Percentiles rank a stretch among this genome's conserved stretches.
Evolutionary conservation across 176 grass and related monocot species (phyloP).

Genomic region (Avena insularis): DNA sequence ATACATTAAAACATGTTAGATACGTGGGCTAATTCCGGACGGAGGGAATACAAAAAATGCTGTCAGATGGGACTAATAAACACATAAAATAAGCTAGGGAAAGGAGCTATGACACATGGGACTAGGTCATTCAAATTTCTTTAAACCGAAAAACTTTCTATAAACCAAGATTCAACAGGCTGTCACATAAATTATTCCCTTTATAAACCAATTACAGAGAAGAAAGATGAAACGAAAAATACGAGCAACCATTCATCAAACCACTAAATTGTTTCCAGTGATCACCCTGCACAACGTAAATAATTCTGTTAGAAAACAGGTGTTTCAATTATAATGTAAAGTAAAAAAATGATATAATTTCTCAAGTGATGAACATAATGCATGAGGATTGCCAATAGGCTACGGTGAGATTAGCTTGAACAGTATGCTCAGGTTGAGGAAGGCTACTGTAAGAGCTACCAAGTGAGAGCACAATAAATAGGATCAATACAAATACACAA

Average conservation of each 20-base stretch:
- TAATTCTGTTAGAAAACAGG: constrained; percentile 26
- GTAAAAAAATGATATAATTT: background rate
- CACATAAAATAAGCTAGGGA: constrained; percentile 1
- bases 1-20: too few species aligned
- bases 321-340: constrained; percentile 2
- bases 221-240: constrained; percentile 56
- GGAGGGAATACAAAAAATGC: background rate
- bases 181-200: constrained; percentile 67
- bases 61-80: constrained; percentile 15
- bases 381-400: background rate
- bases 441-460: background rate
- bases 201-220: constrained; percentile 74
- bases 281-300: constrained; percentile 48
- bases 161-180: constrained; percentile 60
- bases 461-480: constrained; percentile 4
- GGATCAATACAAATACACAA: background rate
- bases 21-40: too few species aligned
- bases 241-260: constrained; percentile 47
- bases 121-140: constrained; percentile 43
- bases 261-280: constrained; percentile 56
- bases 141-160: constrained; percentile 64
- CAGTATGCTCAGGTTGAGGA: background rate
- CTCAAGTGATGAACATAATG: background rate
- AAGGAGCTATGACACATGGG: constrained; percentile 22
- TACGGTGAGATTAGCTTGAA: constrained; percentile 8